Evolutionary conservation across 306 rosid species (phyloP), one percentile per base, ranked within the genome.

Genomic region (Cucurbita argyrosperma): DNA sequence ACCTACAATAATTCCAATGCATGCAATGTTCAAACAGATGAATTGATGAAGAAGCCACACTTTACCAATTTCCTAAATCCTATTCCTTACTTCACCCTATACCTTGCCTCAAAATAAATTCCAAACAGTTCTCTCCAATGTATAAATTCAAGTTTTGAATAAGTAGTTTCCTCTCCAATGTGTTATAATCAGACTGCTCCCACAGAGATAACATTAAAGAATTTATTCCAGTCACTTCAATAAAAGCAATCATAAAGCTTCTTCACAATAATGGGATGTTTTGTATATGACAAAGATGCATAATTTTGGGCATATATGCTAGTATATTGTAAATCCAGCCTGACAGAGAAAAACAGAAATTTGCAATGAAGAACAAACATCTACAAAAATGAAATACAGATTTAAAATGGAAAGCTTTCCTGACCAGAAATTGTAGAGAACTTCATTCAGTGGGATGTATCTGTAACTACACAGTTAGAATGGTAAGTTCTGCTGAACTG

Each of bases 401-500:
- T 26, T 26, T 11, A 66, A 43, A 66, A 19, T 21, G 72, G 54
- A 43, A 21, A 66, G 72, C 49, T 68, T 13, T 49, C n/a, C 57
- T 21, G 72, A 66, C 72, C 74, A 69, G 18, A 23, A 69, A 69
- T 69, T 49, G 57, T 23, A 7, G 13, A 69, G 56, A 30, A 43
- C 74, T 78, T 88, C 82, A 87, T 61, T 82, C 80, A 60, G 87
- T 83, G 38, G 95, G 85, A 62, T 88, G 95, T 45, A 46, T 62
- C 26, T 8, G 23, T 68, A 68, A 47, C 47, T 23, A 68, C 74
- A 68, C 5, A 11, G 40, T 49, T 66, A 19, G 54, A 45, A 45
- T 45, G 72, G 72, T 18, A 21, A 21, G 72, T 45, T 43, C 39
- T 11, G 54, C 72, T 19, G 72, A 64, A 38, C 54, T 43, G 56